These are phyloP conservation scores for Eucalyptus curtisii DNA, from an alignment of 345 rosid species.

Conservation along the genomic window DNA sequence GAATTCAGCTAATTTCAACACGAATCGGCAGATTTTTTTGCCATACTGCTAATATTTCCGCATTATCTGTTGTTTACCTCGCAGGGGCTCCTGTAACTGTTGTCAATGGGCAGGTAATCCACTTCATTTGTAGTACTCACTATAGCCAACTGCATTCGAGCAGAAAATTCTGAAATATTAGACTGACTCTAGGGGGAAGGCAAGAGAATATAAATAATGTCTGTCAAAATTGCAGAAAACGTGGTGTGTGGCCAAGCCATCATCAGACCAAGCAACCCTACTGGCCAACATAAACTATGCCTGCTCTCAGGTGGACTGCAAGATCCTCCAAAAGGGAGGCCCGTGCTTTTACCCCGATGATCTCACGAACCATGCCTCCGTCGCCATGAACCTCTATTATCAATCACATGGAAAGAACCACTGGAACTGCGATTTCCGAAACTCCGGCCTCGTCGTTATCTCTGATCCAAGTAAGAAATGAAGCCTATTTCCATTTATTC, in stretches of 20 bases:
- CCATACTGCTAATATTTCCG: not conserved
- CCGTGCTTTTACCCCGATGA: conserved; percentile 27
- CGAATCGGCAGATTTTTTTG: not conserved
- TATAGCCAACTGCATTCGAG: not conserved
- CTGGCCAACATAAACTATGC: conserved; percentile 24
- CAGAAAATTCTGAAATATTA: not conserved
- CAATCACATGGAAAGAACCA: conserved; percentile 13
- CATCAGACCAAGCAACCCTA: conserved; percentile 15
- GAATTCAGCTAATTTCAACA: not conserved
- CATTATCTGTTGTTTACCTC: not conserved
- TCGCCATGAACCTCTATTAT: conserved; percentile 40
- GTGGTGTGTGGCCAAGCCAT: conserved; percentile 35
- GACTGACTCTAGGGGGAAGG: not conserved
- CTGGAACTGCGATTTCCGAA: conserved; percentile 30
- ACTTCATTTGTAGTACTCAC: not conserved
- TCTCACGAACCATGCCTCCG: conserved; percentile 28
- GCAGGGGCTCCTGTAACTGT: not conserved
- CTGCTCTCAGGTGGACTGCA: conserved; percentile 23
- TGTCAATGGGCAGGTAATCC: not conserved
- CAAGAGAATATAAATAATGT: not conserved
- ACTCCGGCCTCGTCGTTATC: not conserved
- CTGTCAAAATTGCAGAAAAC: not conserved
- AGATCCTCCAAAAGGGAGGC: conserved; percentile 18
- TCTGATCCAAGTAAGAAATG: conserved; percentile 10
- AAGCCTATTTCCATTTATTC: not conserved